Evolutionary conservation across 75 land plant genomes (phyloP), one percentile per base, ranked within the genome.

Genomic region (Sequoiadendron giganteum): DNA sequence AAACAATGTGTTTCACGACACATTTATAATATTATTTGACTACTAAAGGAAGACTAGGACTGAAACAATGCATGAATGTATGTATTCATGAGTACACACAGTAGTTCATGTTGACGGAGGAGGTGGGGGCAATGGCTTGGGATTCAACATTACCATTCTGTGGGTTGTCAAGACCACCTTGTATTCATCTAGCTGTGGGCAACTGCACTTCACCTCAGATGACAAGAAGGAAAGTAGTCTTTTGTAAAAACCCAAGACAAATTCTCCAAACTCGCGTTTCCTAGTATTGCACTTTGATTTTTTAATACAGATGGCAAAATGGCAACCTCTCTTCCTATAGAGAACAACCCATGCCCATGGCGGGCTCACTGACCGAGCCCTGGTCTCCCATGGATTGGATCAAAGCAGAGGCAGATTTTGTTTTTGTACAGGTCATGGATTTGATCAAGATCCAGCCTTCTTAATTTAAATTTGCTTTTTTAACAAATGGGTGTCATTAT

Each of bases 121-220:
- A 65, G 70, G 70, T 65, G 70, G 70, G 70, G 70, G 70, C 70
- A 21, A 65, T 65, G 70, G 70, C 70, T 65, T 65, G 70, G 70
- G 70, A 65, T 21, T 65, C 70, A 65, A 65, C 70, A 65, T 65
- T 65, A 25, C 70, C 70, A 1, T 65, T 65, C 70, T 65, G 70
- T 65, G 70, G 70, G 70, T 25, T 65, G n/a, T 65, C 28, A 65
- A 65, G 28, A 65, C 70, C 70, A 8, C 70, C 70, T 65, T 65
- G 70, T 65, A 65, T 65, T 25, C 70, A 65, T 65, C 28, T 25
- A 21, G 7, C 70, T 65, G n/a, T 65, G 70, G 70, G 70, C 28
- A 25, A 65, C 28, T 65, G 28, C 70, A 21, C 65, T 58, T 19
- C 15, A 18, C 25, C 25, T 58, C 5, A 19, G 65, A 25, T 65